phyloP scores from a whole-genome alignment of 805 yeast species.

The Yarrowia deformans region DNA sequence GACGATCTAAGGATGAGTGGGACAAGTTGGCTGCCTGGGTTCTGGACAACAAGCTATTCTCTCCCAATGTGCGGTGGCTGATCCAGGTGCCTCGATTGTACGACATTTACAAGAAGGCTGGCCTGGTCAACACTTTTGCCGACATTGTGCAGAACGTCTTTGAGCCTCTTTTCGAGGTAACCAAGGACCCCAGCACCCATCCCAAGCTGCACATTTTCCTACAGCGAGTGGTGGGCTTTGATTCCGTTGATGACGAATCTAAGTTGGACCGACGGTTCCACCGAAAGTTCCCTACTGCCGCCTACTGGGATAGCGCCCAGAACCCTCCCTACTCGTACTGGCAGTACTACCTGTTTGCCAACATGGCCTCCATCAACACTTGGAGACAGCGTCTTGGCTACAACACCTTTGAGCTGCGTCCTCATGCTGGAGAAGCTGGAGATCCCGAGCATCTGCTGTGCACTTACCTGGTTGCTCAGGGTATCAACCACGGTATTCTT shows the following conservation, averaged over 20 bases:
- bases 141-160: constrained; percentile 82
- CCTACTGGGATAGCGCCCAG: constrained; percentile 73
- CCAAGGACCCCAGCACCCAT: constrained; percentile 80
- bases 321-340: constrained; percentile 99
- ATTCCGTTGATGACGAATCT: constrained; percentile 97
- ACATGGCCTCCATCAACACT: constrained; percentile 82
- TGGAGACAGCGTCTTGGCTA: constrained; percentile 78
- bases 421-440: constrained; percentile 99
- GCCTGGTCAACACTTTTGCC: constrained; percentile 72
- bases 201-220: constrained; percentile 91
- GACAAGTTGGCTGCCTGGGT: constrained; percentile 95
- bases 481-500: constrained; percentile 94
- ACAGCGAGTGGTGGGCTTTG: constrained; percentile 96
- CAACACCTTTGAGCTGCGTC: constrained; percentile 92
- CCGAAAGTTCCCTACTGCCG: constrained; percentile 84
- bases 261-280: constrained; percentile 85
- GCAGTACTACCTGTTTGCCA: constrained; percentile 85
- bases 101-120: constrained; percentile 82
- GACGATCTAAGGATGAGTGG: constrained; percentile 91
- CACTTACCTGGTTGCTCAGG: constrained; percentile 87
- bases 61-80: constrained; percentile 96
- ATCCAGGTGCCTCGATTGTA: constrained; percentile 94
- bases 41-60: constrained; percentile 85
- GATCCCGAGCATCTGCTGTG: constrained; percentile 96
- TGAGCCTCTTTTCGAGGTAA: constrained; percentile 88